Percentiles rank a stretch among this genome's conserved stretches.
phyloP scores from a whole-genome alignment of 2,329 filamentous ascomycete species.

The Trichoderma polysporum region DNA sequence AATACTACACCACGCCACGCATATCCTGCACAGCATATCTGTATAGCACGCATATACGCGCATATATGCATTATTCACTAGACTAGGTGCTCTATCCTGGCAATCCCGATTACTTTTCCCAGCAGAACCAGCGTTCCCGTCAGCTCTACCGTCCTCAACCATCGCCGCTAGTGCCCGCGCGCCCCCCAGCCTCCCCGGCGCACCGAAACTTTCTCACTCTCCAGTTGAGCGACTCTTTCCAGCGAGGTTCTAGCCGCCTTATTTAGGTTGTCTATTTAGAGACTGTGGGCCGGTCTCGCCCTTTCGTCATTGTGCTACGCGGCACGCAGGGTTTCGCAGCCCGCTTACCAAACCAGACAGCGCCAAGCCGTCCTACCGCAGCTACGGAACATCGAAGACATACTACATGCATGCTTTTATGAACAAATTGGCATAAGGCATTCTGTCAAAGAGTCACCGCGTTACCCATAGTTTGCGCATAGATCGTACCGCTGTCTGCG shows the following conservation, averaged over 20 bases:
- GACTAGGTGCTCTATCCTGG: background rate
- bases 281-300: conserved; percentile 9
- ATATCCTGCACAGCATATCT: conserved; percentile 13
- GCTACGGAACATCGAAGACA: conserved; percentile 14
- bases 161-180: conserved; percentile 12
- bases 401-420: conserved; percentile 11
- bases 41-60: conserved; percentile 1
- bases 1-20: background rate
- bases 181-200: conserved; percentile 6
- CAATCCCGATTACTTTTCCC: background rate
- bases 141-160: background rate
- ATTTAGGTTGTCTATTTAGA: background rate
- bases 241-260: conserved; percentile 1
- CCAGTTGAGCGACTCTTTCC: background rate
- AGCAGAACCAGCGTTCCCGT: background rate
- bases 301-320: conserved; percentile 19
- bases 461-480: background rate
- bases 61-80: background rate
- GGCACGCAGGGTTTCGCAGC: conserved; percentile 15
- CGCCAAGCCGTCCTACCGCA: conserved; percentile 14
- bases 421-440: background rate
- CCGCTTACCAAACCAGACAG: conserved; percentile 9
- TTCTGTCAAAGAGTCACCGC: background rate
- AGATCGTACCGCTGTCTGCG: background rate
- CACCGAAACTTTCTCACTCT: background rate